Percentiles rank a stretch among this genome's conserved stretches.
These are phyloP conservation scores for Acacia pycnantha DNA, from an alignment of 331 rosid genomes.

Conservation along the genomic window DNA sequence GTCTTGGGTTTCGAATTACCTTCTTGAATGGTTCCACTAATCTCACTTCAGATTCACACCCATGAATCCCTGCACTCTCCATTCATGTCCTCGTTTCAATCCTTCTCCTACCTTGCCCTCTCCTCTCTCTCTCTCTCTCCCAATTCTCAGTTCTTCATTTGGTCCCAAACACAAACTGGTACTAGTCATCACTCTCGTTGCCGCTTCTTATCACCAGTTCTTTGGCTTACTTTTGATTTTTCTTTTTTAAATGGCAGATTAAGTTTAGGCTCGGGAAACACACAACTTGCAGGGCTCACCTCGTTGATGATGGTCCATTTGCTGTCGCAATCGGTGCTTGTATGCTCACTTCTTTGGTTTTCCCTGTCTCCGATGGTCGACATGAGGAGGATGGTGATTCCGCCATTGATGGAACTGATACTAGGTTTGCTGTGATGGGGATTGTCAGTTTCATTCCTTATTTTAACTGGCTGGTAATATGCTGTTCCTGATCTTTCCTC, in stretches of 20 bases:
- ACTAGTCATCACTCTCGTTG: not conserved
- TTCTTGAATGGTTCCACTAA: not conserved
- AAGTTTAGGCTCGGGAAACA: not conserved
- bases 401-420: constrained; percentile 52
- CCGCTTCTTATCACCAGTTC: not conserved
- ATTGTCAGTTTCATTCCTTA: constrained; percentile 89
- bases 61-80: constrained; percentile 13
- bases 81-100: constrained; percentile 19
- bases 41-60: not conserved
- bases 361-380: constrained; percentile 38
- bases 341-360: constrained; percentile 65
- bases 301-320: constrained; percentile 74
- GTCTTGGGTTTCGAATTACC: not conserved
- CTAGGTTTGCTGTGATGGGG: constrained; percentile 82
- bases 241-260: not conserved
- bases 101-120: not conserved
- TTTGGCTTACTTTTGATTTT: not conserved
- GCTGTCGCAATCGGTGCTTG: constrained; percentile 85
- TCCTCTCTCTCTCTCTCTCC: not conserved
- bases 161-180: not conserved
- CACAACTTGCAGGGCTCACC: constrained; percentile 24
- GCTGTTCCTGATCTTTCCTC: not conserved
- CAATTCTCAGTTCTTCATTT: not conserved
- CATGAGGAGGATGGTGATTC: constrained; percentile 51
- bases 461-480: constrained; percentile 89